phyloP scores from a whole-genome alignment of 192 early-diverging fungal genomes.

The Piromyces finnis region DNA sequence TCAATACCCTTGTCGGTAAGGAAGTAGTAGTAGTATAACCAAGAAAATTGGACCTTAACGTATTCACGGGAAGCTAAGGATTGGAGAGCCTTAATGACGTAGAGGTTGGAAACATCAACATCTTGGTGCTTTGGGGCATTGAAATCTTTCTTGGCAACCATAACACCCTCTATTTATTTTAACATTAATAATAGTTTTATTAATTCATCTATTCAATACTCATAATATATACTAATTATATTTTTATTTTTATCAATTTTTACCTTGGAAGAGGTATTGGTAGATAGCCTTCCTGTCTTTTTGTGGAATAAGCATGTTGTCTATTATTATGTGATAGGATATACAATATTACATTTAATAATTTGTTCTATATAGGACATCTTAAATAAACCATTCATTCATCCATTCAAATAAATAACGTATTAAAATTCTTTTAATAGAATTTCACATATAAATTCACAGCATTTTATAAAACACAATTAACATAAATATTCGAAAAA shows the following conservation, averaged over 20 bases:
- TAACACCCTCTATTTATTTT: conserved; percentile 59
- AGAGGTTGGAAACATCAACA: conserved; percentile 90
- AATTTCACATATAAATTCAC: too few relatives aligned
- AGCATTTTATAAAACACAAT: too few relatives aligned
- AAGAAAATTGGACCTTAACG: conserved; percentile 95
- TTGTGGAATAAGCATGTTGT: conserved; percentile 90
- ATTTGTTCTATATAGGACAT: too few relatives aligned
- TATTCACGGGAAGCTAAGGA: conserved; percentile 80
- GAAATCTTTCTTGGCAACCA: conserved; percentile 99
- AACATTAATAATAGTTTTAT: too few relatives aligned
- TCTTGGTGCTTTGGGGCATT: conserved; percentile 89
- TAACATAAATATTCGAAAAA: too few relatives aligned
- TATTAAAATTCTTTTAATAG: too few relatives aligned
- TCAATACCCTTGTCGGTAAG: conserved; percentile 95
- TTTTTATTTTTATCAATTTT: conserved; percentile 1
- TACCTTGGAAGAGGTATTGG: conserved; percentile 77
- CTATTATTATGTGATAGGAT: background rate
- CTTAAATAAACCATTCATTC: too few relatives aligned
- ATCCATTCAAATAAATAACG: too few relatives aligned
- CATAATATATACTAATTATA: background rate
- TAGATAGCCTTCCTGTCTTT: conserved; percentile 93
- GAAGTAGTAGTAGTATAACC: conserved; percentile 99
- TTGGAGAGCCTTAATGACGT: conserved; percentile 99
- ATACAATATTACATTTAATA: too few relatives aligned
- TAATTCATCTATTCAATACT: too few relatives aligned